phyloP scores from a whole-genome alignment of 208 protist species.

The Acanthamoeba triangularis region DNA sequence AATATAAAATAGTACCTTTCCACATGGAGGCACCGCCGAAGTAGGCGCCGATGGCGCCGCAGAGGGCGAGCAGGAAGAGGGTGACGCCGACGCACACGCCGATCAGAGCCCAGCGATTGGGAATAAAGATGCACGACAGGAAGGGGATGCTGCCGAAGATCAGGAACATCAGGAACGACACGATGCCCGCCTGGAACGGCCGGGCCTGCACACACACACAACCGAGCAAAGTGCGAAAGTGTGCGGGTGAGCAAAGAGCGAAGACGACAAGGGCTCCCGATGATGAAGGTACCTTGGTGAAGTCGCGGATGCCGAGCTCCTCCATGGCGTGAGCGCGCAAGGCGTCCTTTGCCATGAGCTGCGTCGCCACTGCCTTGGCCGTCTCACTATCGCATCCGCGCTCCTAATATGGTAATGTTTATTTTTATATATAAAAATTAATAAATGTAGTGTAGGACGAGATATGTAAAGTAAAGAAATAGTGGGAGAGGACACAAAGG shows the following conservation, averaged over 20 bases:
- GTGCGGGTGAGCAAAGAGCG: too few species aligned
- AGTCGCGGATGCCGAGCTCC: conserved; percentile 74
- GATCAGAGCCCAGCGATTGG: neutral
- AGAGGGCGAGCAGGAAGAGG: conserved; percentile 47
- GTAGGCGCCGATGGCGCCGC: neutral
- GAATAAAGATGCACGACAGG: neutral
- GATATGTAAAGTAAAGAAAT: too few species aligned
- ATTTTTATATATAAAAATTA: too few species aligned
- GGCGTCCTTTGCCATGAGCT: conserved; percentile 52
- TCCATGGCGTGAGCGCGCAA: conserved; percentile 59
- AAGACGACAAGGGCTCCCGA: too few species aligned
- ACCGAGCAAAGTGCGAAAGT: neutral
- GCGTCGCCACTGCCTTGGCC: neutral
- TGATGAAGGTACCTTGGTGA: neutral
- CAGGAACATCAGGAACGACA: conserved; percentile 64
- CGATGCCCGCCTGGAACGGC: conserved; percentile 13
- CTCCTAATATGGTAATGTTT: too few species aligned
- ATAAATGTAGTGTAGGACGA: too few species aligned
- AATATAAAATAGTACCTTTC: too few species aligned
- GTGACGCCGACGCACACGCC: neutral
- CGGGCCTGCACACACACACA: neutral
- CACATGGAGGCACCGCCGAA: neutral
- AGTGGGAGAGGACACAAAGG: too few species aligned
- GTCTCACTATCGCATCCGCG: neutral
- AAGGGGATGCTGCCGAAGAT: conserved; percentile 18